Conservation (phyloP, 2,329 filamentous ascomycete genomes). For the Aspergillus thermomutatus region DNA sequence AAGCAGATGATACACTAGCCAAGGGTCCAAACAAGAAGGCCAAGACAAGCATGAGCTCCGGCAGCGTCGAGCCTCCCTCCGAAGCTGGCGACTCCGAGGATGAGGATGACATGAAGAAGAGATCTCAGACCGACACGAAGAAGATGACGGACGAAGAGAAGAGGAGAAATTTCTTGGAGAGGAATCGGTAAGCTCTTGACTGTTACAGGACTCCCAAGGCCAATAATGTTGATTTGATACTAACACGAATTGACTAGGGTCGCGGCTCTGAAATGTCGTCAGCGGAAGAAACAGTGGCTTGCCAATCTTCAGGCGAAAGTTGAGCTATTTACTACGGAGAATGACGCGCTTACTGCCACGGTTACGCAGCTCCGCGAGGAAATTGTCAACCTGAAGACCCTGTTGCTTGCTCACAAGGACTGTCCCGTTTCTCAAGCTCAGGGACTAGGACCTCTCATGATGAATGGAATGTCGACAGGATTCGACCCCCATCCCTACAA, state of each 20-base stretch:
- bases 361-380: constrained; percentile 85
- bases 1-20: constrained; percentile 66
- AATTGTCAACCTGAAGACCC: constrained; percentile 88
- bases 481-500: constrained; percentile 42
- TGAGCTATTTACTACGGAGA: constrained; percentile 87
- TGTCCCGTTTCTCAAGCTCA: constrained; percentile 90
- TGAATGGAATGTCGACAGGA: constrained; percentile 39
- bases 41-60: constrained; percentile 55
- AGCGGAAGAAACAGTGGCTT: constrained; percentile 98
- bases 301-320: constrained; percentile 92
- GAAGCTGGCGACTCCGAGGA: constrained; percentile 53
- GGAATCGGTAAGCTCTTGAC: constrained; percentile 71
- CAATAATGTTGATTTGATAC: constrained; percentile 9
- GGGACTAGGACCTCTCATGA: constrained; percentile 53
- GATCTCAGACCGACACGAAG: constrained; percentile 55
- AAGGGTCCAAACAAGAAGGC: constrained; percentile 73
- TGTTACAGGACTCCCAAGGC: not conserved
- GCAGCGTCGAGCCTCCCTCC: constrained; percentile 36
- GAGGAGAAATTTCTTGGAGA: constrained; percentile 93
- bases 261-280: constrained; percentile 91
- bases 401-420: constrained; percentile 91
- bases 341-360: constrained; percentile 79
- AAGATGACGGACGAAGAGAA: constrained; percentile 99
- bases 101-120: constrained; percentile 45
- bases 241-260: constrained; percentile 58